Percentiles rank a stretch among this genome's conserved stretches.
Conservation (phyloP, 306 rosid genomes). For the Fragaria nilgerrensis region DNA sequence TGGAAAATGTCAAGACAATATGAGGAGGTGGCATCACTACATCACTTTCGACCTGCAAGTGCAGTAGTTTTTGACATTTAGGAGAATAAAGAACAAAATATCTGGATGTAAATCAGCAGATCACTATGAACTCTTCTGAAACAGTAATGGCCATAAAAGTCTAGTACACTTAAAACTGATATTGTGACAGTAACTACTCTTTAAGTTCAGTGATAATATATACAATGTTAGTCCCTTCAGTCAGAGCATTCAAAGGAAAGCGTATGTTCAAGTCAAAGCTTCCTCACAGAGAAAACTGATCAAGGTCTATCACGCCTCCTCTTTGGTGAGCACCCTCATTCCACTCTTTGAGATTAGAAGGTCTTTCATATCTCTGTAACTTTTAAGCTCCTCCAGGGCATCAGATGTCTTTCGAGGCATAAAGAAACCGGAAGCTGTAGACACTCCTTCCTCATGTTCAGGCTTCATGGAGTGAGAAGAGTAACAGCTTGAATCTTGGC, state of each 20-base stretch:
- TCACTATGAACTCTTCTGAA: background rate
- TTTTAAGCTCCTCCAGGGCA: constrained; percentile 81
- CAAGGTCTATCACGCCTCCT: constrained; percentile 11
- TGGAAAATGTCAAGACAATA: too few relatives aligned
- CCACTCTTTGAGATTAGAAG: constrained; percentile 47
- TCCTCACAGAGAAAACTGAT: background rate
- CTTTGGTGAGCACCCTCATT: constrained; percentile 20
- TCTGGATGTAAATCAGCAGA: too few relatives aligned
- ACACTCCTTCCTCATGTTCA: constrained; percentile 53
- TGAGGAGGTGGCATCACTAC: too few relatives aligned
- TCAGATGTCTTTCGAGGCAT: constrained; percentile 66
- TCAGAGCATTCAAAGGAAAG: background rate
- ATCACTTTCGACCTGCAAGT: too few relatives aligned
- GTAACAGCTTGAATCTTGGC: constrained; percentile 58
- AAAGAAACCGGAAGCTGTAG: constrained; percentile 51
- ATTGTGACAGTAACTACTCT: background rate
- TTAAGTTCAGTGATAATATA: background rate
- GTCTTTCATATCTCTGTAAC: constrained; percentile 75
- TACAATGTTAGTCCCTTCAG: constrained; percentile 18
- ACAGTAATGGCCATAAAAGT: background rate
- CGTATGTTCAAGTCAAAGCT: background rate
- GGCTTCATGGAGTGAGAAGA: constrained; percentile 54
- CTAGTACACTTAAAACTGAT: background rate
- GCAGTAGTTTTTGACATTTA: too few relatives aligned
- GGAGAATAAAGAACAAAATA: too few relatives aligned